A percentile compares a stretch with the other conserved stretches of the same genome.
These are phyloP conservation scores for Hypoxylon trugodes DNA, from an alignment of 495 filamentous ascomycete genomes.

Conservation along the genomic window DNA sequence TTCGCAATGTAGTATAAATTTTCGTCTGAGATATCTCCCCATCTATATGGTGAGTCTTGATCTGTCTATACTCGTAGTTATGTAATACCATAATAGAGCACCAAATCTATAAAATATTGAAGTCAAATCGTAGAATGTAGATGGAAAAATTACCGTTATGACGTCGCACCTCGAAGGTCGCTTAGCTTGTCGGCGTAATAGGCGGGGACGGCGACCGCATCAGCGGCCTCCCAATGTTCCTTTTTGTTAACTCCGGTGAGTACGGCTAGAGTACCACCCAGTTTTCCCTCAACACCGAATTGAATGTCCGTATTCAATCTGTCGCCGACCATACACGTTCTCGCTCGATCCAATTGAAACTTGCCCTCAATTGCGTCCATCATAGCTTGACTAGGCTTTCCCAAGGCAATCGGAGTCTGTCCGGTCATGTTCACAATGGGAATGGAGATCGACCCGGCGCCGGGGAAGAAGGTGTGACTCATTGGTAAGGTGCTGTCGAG, in stretches of 20 bases:
- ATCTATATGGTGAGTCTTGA: background rate
- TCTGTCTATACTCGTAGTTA: slow-evolving; percentile 16
- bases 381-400: slow-evolving; percentile 98
- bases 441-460: slow-evolving; percentile 83
- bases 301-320: slow-evolving; percentile 93
- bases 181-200: slow-evolving; percentile 85
- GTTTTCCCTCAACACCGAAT: slow-evolving; percentile 88
- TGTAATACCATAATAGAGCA: background rate
- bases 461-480: slow-evolving; percentile 83
- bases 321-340: slow-evolving; percentile 96
- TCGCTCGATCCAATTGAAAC: slow-evolving; percentile 83
- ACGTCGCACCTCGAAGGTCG: slow-evolving; percentile 65
- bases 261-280: slow-evolving; percentile 92
- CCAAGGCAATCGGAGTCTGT: slow-evolving; percentile 75
- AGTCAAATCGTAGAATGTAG: background rate
- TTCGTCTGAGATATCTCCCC: background rate
- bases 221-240: slow-evolving; percentile 76
- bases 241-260: slow-evolving; percentile 88
- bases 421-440: slow-evolving; percentile 80
- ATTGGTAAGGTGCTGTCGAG: slow-evolving; percentile 86
- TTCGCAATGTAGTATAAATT: background rate
- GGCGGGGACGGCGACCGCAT: slow-evolving; percentile 68
- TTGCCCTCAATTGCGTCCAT: slow-evolving; percentile 99
- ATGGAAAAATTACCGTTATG: slow-evolving; percentile 1
- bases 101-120: slow-evolving; percentile 2